Evolutionary conservation across 1,284 basidiomycete genomes (phyloP), one percentile per base, ranked within the genome.

Genomic region (Marasmius tenuissimus): DNA sequence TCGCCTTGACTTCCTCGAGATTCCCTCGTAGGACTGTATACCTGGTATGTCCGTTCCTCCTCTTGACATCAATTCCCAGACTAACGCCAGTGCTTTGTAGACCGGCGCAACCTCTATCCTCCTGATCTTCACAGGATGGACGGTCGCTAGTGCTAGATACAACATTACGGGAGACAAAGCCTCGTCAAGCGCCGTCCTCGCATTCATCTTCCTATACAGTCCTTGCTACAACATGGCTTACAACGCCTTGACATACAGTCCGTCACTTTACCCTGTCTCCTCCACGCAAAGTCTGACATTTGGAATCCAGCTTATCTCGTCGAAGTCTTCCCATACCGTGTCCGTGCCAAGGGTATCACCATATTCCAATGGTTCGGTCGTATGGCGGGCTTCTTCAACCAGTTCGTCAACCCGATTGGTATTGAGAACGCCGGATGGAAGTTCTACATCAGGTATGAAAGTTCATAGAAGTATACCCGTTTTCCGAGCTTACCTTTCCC

Each of bases 401-500:
- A 84, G 66, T 86, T 82, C 69, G 81, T 83, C 55, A 85, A 85
- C 70, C 84, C 84, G 1, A 81, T 86, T 57, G 86, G 84, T 2
- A 82, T 88, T 54, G 73, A 69, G 27, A 82, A 83, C 53, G 79
- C 83, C 55, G 75, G 75, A 1, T 79, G 76, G 76, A 78, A 75
- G 57, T 78, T 73, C 61, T 78, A 78, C 61, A 75, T 78, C 67
- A 78, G 76, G 74, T 75, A 57, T 38, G 52, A 52, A 9, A 9
- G 27, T 2, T 27, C 27, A 5, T 27, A 35, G 10, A 3, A 18
- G 18, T n/a, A 42, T 45, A 14, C 33, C 45, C 40, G 16, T 22
- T 39, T 16, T 51, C 39, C 58, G 11, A 53, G 10, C 3, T 14
- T 35, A 40, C 12, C 45, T 35, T 20, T 18, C 42, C 16, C 37